Base-by-base conservation (phyloP, 139 green algal species). In the Picochlorum costavermella region DNA sequence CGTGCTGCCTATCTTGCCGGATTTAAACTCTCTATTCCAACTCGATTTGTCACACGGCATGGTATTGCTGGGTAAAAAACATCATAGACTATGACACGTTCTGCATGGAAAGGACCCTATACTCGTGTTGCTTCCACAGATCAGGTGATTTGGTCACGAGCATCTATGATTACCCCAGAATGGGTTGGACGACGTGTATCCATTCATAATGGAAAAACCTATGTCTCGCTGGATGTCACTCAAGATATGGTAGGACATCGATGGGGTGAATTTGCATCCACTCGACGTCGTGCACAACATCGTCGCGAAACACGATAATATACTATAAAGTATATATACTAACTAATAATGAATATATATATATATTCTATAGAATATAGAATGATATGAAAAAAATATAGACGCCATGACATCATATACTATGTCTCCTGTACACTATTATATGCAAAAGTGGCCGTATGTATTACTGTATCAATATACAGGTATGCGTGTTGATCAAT, bases 231-330 rank as follows among this genome's bases (percentile, higher is more conserved):
- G 3, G 67, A 66, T 63, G 43, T 79, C 17, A 62, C 60, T 46
- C 51, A 67, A 51, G 63, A 79, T 29, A 78, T 78, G 69, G 63
- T 78, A 45, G 71, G 71, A 23, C 72, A 79, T 60, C 75, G 76
- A 62, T 68, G 71, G n/a, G 72, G 70, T 33, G 72, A 78, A 70
- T 78, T 78, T 78, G 71, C 71, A 17, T 62, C 43, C 23, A 78
- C 71, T 33, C 20, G 71, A 44, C 68, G 55, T 60, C 55, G 50
- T 50, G 37, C 60, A 53, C 26, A 55, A 43, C 69, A 76, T 2
- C 67, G 68, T 44, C 67, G 73, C 46, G 67, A 55, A 28, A 80
- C 17, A 30, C 50, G 50, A 33, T 30, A 30, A 56, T 56, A 56
- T 16, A 16, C 10, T 56, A 56, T 6, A 11, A 12, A 56, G 6